Evolutionary conservation across 2,329 filamentous ascomycete genomes (phyloP), one percentile per base, ranked within the genome.

Genomic region (Exserohilum rostratum): DNA sequence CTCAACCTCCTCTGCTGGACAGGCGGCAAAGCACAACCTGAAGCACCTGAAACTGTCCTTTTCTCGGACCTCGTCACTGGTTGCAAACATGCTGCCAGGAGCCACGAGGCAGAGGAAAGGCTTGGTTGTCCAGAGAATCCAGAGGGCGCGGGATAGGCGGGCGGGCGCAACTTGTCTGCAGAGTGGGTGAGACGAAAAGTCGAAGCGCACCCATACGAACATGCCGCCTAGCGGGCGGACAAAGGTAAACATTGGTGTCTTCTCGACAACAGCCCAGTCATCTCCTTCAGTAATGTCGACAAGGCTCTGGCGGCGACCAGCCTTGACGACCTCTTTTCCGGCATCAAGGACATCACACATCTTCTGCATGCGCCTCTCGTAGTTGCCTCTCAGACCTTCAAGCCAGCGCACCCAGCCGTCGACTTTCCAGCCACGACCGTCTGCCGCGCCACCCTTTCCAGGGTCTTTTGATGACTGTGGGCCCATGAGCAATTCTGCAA

Each of bases 371-470:
- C 93, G 87, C 35, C 87, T 82, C 78, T 96, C 90, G 76, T 97
- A 97, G 65, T 86, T 85, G 52, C 89, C 90, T 22, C 92, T 86
- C 12, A 97, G 83, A 6, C 92, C 91, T 57, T 88, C 89, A 20
- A 97, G 85, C 93, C 93, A 97, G 62, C 90, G 88, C 12, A 96
- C 88, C 91, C 91, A 97, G 60, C 93, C 93, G 57, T 87, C 86
- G 59, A 88, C 85, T 67, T 90, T 83, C 93, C 93, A 97, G 54
- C 89, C 82, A 40, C 81, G 78, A 34, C 85, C 81, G 53, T 80
- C 77, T 33, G 75, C 73, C 2, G 82, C 77, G 20, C 83, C 77
- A 69, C 80, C 65, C 25, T 77, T 67, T 58, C 76, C 59, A 65
- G 78, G 71, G n/a, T 79, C 73, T 3, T 81, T 78, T 2, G 82